Percentiles rank a stretch among this genome's conserved stretches.
These are phyloP conservation scores for Clavispora fructus DNA, from an alignment of 805 yeast genomes.

Conservation along the genomic window DNA sequence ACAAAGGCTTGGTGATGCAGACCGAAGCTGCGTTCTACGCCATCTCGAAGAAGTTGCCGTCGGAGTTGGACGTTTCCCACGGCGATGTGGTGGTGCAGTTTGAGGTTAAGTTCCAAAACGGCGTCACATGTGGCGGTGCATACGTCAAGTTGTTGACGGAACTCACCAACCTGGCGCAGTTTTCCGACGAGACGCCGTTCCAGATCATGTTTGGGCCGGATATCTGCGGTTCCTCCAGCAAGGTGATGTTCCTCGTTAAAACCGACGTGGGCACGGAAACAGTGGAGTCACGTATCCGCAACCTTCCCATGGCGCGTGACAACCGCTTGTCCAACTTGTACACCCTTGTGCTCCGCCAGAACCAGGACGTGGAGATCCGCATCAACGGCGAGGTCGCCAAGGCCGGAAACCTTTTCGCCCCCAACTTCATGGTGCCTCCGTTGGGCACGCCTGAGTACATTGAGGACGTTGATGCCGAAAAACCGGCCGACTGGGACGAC, in stretches of 20 bases:
- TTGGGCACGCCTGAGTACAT: constrained; percentile 64
- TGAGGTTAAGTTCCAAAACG: constrained; percentile 80
- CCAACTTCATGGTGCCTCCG: constrained; percentile 54
- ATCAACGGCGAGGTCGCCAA: constrained; percentile 70
- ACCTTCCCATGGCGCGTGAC: constrained; percentile 63
- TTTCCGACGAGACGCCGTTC: constrained; percentile 65
- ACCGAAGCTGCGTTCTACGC: constrained; percentile 79
- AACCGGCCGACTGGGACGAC: constrained; percentile 86
- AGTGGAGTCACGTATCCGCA: constrained; percentile 63
- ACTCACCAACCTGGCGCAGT: constrained; percentile 38
- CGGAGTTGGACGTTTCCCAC: constrained; percentile 53
- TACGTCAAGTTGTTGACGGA: constrained; percentile 66
- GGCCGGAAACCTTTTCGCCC: constrained; percentile 58
- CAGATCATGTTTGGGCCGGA: constrained; percentile 95
- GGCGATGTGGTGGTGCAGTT: constrained; percentile 79
- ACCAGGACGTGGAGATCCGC: constrained; percentile 72
- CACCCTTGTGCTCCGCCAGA: constrained; percentile 65
- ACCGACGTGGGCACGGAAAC: constrained; percentile 49
- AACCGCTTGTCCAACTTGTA: constrained; percentile 61
- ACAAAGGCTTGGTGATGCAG: constrained; percentile 72
- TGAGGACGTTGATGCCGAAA: constrained; percentile 49
- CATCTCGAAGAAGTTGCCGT: constrained; percentile 57
- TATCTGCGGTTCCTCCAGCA: constrained; percentile 75
- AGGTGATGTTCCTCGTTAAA: constrained; percentile 69
- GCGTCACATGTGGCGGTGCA: constrained; percentile 83